These are phyloP conservation scores for Rosellinia necatrix DNA, from an alignment of 2,329 filamentous ascomycete species.

Conservation along the genomic window DNA sequence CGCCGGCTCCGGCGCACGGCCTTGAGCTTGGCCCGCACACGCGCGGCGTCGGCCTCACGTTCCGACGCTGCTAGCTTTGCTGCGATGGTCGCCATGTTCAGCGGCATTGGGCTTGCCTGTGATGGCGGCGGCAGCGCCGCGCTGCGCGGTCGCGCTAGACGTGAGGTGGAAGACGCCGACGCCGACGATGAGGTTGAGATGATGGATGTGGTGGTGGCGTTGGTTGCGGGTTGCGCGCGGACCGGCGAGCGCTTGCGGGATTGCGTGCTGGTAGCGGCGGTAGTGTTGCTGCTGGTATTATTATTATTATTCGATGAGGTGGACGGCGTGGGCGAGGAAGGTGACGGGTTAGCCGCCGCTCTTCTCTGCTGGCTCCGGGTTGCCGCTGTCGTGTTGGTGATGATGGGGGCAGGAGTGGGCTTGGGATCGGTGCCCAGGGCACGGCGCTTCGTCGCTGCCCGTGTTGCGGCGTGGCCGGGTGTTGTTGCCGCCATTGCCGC, in stretches of 20 bases:
- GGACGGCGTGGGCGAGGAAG: constrained; percentile 1
- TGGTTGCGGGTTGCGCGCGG: constrained; percentile 8
- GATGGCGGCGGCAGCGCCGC: no score
- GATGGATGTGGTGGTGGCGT: no score
- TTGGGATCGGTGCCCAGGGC: no score
- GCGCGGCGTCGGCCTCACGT: constrained; percentile 65
- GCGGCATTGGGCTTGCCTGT: no score
- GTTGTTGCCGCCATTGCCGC: no score
- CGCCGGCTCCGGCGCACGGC: constrained; percentile 50
- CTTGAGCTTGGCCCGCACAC: constrained; percentile 65
- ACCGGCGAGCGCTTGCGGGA: constrained; percentile 13
- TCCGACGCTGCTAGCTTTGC: constrained; percentile 68
- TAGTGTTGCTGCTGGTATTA: not conserved
- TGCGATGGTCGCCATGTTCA: constrained; percentile 65
- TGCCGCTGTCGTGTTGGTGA: not conserved
- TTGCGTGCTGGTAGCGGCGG: no score
- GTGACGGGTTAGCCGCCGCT: not conserved
- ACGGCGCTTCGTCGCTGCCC: no score
- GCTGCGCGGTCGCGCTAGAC: constrained; percentile 44
- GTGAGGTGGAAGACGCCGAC: constrained; percentile 27
- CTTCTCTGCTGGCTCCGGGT: constrained; percentile 11
- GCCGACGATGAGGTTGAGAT: no score
- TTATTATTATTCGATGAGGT: not conserved
- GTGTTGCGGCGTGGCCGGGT: no score
- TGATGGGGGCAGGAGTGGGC: no score